Base-by-base conservation (phyloP, 2,329 filamentous ascomycete species). In the Cladophialophora immunda region DNA sequence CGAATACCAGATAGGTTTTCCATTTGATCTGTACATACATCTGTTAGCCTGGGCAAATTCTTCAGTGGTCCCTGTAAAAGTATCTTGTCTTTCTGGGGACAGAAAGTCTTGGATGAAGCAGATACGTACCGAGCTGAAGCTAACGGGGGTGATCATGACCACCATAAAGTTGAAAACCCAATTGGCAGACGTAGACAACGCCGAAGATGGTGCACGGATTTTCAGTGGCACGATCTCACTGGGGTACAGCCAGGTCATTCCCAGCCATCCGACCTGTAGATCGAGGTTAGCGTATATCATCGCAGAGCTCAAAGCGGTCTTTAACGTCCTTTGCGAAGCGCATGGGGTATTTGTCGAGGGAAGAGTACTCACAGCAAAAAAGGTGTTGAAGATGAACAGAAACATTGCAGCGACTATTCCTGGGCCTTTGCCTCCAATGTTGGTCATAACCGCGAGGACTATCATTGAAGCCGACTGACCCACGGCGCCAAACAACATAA, bases 1-100 rank as follows among this genome's bases (percentile, higher is more conserved):
- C 91, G 76, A 94, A 94, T 54, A 94, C 88, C 72, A 93, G 92
- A 13, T 92, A 92, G 75, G 93, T 93, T 38, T 85, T 72, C 91
- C 86, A 67, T 94, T 94, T 8, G 86, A 83, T 0, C 81, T 81
- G 1, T 89, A 91, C 76, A 41, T 41, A 5, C 38, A n/a, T 41
- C 15, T 19, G 38, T 41, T 19, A 41, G 38, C 38, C 15, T 13
- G 34, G 34, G 34, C 34, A 15, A 8, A 38, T 13, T 38, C 11
- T 11, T 38, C 4, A 38, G 13, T 30, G 4, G 34, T 38, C 34
- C 9, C 34, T n/a, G 15, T 41, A 17, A 11, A 4, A 41, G 1
- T n/a, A n/a, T 4, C 38, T 41, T 19, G 38, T 41, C 15, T 5
- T 6, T 2, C 38, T 19, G 38, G 5, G 5, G n/a, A 41, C 13